Conservation (phyloP, 148 eudicot genomes). For the Vaccinium vitisidaea region DNA sequence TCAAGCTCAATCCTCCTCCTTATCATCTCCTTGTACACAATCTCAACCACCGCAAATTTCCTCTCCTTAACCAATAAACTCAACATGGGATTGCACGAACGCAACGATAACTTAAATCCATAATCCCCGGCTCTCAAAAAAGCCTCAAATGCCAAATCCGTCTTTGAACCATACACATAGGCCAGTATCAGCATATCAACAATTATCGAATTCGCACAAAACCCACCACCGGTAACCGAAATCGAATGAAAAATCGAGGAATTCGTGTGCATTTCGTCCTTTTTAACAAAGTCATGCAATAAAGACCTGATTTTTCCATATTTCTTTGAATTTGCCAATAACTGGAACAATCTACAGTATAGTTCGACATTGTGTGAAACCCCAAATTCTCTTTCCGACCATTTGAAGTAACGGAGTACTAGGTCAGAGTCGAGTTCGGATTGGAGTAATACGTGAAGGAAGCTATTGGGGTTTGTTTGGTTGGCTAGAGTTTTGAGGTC, state of each 20-base stretch:
- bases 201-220: conserved; percentile 39
- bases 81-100: conserved; percentile 61
- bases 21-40: conserved; percentile 55
- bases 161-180: conserved; percentile 36
- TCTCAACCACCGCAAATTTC: conserved; percentile 39
- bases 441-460: conserved; percentile 34
- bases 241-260: conserved; percentile 50
- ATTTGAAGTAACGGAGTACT: conserved; percentile 40
- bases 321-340: conserved; percentile 37
- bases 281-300: conserved; percentile 45
- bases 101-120: conserved; percentile 52
- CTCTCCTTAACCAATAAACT: conserved; percentile 51
- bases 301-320: conserved; percentile 50
- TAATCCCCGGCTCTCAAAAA: conserved; percentile 68
- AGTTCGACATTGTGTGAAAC: conserved; percentile 37
- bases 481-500: conserved; percentile 28
- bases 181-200: conserved; percentile 59
- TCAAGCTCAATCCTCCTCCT: conserved; percentile 54
- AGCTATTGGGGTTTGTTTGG: conserved; percentile 19
- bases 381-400: conserved; percentile 42
- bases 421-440: conserved; percentile 27
- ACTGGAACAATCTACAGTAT: conserved; percentile 37
- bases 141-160: conserved; percentile 55
- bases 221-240: conserved; percentile 24
- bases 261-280: conserved; percentile 30